Evolutionary conservation across 106 monocot species (phyloP), one percentile per base, ranked within the genome.

Genomic region (Dendrobium nobile): DNA sequence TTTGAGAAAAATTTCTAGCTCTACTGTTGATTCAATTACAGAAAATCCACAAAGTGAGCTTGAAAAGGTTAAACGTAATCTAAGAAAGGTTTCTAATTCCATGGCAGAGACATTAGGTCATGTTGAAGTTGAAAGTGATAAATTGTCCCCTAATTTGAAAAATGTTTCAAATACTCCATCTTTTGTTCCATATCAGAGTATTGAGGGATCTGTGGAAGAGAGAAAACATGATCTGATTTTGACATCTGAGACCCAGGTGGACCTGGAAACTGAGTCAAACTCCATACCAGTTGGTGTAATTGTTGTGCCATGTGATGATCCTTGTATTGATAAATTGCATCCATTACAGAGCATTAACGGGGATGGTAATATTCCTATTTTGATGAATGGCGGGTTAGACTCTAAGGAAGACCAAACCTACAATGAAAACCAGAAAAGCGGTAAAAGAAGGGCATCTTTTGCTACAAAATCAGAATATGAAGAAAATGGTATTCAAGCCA

Each of bases 31-130:
- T 41, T 78, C 88, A 81, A 79, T 47, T 47, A 84, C 80, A 42
- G 97, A 98, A 26, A 77, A 85, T 80, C 89, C 94, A 31, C 87
- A 90, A 78, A 87, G 84, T 83, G 98, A 98, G 83, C 91, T 98
- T 84, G 98, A 94, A 75, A 98, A 92, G 84, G 98, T 98, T 20
- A 98, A 98, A 54, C 88, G 88, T 65, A 98, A 84, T 81, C 84
- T 98, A 67, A 95, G 94, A 80, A 98, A 88, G 89, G 85, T 95
- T 41, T 80, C 97, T 58, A 91, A 82, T 87, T 77, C 85, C 3
- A 79, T 79, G 19, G 64, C 77, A 78, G 90, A 93, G 76, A 54
- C 80, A 15, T 87, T 85, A 78, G 87, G 85, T 61, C 55, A 40
- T 2, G 11, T 72, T 55, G 84, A 88, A 42, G 28, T 64, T 83